phyloP scores from a whole-genome alignment of 768 basidiomycete species.

The Termitomyces titanicus region DNA sequence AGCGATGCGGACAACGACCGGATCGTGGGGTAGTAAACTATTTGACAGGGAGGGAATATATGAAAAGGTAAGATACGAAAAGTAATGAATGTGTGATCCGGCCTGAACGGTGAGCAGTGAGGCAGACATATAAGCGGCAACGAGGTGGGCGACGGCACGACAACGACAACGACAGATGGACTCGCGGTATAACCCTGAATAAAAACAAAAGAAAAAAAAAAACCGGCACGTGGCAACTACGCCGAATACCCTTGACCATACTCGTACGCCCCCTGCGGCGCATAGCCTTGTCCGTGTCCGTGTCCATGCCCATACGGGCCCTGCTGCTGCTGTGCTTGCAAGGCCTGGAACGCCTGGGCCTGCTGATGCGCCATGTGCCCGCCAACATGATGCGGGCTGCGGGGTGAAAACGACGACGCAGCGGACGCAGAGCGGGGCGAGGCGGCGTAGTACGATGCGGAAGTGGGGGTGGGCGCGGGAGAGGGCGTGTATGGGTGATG shows the following conservation, averaged over 20 bases:
- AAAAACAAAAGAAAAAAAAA: too few species aligned
- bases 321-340: conserved; percentile 3
- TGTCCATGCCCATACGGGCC: not conserved
- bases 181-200: too few species aligned
- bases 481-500: not conserved
- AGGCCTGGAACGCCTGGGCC: conserved; percentile 10
- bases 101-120: too few species aligned
- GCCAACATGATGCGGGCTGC: not conserved
- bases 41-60: too few species aligned
- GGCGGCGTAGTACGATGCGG: not conserved
- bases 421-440: conserved; percentile 5
- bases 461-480: not conserved
- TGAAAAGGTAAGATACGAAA: too few species aligned
- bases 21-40: too few species aligned
- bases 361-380: conserved; percentile 17
- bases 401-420: conserved; percentile 11
- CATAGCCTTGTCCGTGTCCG: not conserved
- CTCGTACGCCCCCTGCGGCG: not conserved
- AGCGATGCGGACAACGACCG: too few species aligned
- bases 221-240: too few species aligned
- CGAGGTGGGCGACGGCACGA: too few species aligned
- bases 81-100: too few species aligned
- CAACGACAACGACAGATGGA: too few species aligned
- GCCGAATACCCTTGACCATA: not conserved
- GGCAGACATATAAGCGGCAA: too few species aligned